Base-by-base conservation (phyloP, 2,329 filamentous ascomycete genomes). In the Neurospora sp. region DNA sequence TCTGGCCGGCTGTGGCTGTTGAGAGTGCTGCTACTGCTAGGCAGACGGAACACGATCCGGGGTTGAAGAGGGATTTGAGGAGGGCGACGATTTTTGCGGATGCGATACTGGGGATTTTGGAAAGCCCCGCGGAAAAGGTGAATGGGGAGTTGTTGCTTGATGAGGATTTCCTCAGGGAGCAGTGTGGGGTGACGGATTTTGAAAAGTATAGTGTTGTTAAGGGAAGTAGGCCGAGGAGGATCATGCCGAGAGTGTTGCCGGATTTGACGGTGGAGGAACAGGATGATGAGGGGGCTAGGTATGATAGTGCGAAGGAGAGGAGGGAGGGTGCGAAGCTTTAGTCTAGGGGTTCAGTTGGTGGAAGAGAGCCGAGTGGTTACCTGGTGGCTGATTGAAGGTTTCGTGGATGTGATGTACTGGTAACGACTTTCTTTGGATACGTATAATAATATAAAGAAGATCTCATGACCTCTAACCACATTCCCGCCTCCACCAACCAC, bases 1-100 rank as follows among this genome's bases (percentile, higher is more conserved):
- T 96, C 5, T 97, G 93, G 93, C 92, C 92, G 11, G 92, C 92
- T 4, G 86, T 84, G 38, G 86, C 89, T 2, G 92, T 96, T 72
- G 87, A 94, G 76, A 93, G 90, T 6, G 92, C 89, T 6, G 92
- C 92, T 3, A 95, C 92, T 0, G 83, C 92, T 0, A 80, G 83
- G 68, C 83, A 86, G 71, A 83, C 82, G 0, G 74, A 52, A 74
- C 71, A 71, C 69, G 82, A 15, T 8, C 19, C 19, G 8, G 23
- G 12, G 6, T 17, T 62, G 52, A 33, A 80, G 38, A 83, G 81
- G 40, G 87, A 93, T 75, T 80, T 93, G n/a, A 83, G 91, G 70
- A 90, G 88, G 73, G 80, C 90, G 71, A 88, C 86, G 6, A 91
- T 96, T 72, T 96, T 92, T 80, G 92, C 91, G 0, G 91, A 94